A percentile compares a stretch with the other conserved stretches of the same genome.
phyloP scores from a whole-genome alignment of 129 eudicot species.

The Glebionis coronaria region DNA sequence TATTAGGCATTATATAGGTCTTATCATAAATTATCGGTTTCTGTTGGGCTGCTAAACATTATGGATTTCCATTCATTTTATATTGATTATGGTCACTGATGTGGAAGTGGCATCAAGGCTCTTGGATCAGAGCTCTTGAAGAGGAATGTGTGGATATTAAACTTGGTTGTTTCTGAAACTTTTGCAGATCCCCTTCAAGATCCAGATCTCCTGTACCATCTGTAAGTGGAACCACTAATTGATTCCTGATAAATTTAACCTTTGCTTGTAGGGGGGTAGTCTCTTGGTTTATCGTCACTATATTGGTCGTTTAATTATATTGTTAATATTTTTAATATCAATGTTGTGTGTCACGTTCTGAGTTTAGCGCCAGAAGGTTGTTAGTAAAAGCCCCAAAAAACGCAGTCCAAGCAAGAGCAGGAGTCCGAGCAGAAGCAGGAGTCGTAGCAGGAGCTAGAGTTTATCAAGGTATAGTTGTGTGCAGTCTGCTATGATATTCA shows the following conservation, averaged over 20 bases:
- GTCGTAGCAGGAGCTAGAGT: conserved; percentile 67
- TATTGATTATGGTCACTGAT: conserved; percentile 47
- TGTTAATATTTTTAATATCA: conserved; percentile 1
- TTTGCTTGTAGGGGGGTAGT: background rate
- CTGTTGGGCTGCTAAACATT: conserved; percentile 31
- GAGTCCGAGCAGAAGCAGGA: conserved; percentile 54
- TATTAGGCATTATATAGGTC: conserved; percentile 24
- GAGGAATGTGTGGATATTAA: conserved; percentile 73
- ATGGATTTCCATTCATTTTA: conserved; percentile 24
- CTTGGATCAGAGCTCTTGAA: conserved; percentile 66
- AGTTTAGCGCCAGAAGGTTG: conserved; percentile 48
- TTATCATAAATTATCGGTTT: conserved; percentile 20
- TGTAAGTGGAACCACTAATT: conserved; percentile 49
- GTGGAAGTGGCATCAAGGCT: conserved; percentile 75
- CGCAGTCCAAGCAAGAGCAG: conserved; percentile 46
- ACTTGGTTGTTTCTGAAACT: conserved; percentile 84
- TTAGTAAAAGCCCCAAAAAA: conserved; percentile 64
- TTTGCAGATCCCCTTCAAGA: conserved; percentile 98
- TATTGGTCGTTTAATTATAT: background rate
- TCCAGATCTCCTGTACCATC: conserved; percentile 82
- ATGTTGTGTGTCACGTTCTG: background rate
- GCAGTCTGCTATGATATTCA: too few relatives aligned
- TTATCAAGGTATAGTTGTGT: conserved; percentile 43
- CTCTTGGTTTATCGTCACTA: background rate
- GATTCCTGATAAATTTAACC: background rate